Evolutionary conservation across 2,329 filamentous ascomycete species (phyloP), one percentile per base, ranked within the genome.

Genomic region (Chalara sp.): DNA sequence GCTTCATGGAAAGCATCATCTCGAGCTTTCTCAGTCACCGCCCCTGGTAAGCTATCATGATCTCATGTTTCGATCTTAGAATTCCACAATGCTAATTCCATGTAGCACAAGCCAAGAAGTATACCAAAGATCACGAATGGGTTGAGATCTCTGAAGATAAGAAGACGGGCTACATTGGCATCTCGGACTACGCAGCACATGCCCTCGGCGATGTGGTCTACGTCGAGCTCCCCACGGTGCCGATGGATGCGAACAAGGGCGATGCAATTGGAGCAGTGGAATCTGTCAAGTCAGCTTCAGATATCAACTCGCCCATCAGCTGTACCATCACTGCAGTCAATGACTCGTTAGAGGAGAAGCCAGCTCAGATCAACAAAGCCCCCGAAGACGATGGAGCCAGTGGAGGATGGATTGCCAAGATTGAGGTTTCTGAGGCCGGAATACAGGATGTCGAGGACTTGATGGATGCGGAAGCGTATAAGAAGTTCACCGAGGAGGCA

Each of bases 71-170:
- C 35, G 35, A 8, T 10, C 35, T 10, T 37, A 4, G n/a, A 37
- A n/a, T n/a, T 37, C 35, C 8, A 10, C 2, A 21, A 21, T 21
- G 21, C 21, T 21, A 21, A 10, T 8, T 37, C 31, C 42, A 11
- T 29, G 31, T 44, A 65, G 63, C 53, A 44, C 58, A 57, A 46
- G 59, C 47, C 58, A 92, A 93, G 74, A 88, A 85, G 69, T 99
- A 95, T 78, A 96, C 93, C 58, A 86, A 91, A 69, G 92, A 96
- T 67, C 93, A 99, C 77, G 93, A 99, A 76, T 99, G 93, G 93
- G 84, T 99, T 68, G 90, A 96, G 71, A 75, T 96, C 54, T 85
- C 84, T 51, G 82, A 81, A 47, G 87, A 95, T 72, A 83, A 86
- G 68, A 92, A 87, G 71, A 86, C 84, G 46, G 91, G 88, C 76